phyloP scores from a whole-genome alignment of 1,284 basidiomycete species.

The Coniferiporia sulphurascens region DNA sequence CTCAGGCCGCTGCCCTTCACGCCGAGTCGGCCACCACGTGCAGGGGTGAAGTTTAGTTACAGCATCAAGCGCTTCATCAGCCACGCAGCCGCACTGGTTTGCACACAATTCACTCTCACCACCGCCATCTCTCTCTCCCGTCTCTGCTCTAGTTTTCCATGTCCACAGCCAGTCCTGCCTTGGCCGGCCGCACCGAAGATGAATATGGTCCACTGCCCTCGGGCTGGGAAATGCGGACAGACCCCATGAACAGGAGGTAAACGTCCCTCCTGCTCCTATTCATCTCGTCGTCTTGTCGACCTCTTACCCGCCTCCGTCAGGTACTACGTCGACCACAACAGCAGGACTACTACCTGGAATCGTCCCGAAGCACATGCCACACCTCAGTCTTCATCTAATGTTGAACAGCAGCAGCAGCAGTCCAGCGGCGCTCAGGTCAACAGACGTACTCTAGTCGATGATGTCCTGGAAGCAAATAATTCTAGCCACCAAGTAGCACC shows the following conservation, averaged over 20 bases:
- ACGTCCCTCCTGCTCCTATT: background rate
- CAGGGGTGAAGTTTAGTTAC: no score
- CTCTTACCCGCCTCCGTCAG: background rate
- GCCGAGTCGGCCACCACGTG: no score
- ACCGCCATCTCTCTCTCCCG: background rate
- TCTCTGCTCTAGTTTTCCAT: background rate
- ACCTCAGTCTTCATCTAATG: conserved; percentile 10
- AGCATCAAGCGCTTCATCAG: no score
- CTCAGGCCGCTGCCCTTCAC: no score
- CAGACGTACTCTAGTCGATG: conserved; percentile 55
- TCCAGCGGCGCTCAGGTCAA: conserved; percentile 47
- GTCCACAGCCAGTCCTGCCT: background rate
- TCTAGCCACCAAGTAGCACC: conserved; percentile 29
- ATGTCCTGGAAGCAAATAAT: conserved; percentile 47
- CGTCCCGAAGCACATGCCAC: conserved; percentile 40
- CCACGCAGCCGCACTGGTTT: background rate
- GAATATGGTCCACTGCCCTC: conserved; percentile 75
- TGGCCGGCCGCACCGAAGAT: conserved; percentile 28
- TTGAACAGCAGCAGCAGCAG: conserved; percentile 8
- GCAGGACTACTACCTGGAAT: conserved; percentile 93
- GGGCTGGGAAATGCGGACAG: conserved; percentile 93
- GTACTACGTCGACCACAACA: conserved; percentile 89
- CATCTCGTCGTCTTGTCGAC: background rate
- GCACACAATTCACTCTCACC: background rate
- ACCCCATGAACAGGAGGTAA: conserved; percentile 84